phyloP scores from a whole-genome alignment of 2,329 filamentous ascomycete species.

The Hypoxylon rubiginosum region DNA sequence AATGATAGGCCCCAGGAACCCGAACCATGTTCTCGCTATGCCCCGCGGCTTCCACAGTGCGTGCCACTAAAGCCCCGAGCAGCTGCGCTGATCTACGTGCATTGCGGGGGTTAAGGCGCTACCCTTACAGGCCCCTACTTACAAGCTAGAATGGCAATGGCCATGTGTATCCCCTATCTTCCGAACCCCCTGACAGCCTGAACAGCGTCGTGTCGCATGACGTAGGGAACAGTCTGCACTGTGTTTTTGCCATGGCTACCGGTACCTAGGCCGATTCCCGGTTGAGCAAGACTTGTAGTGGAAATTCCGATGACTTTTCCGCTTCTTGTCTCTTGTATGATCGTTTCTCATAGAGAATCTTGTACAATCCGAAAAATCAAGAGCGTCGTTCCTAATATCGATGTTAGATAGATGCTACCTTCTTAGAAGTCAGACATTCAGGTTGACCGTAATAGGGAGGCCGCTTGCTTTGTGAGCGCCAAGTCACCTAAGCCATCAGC shows the following conservation, averaged over 20 bases:
- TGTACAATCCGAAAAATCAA: background rate
- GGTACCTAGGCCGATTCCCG: background rate
- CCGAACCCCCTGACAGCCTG: conserved; percentile 3
- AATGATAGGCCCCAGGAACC: conserved; percentile 19
- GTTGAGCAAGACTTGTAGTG: background rate
- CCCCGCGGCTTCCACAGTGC: conserved; percentile 14
- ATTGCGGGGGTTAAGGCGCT: conserved; percentile 27
- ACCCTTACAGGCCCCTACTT: conserved; percentile 5
- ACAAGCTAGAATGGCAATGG: background rate
- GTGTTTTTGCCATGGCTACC: background rate
- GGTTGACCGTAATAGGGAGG: no score
- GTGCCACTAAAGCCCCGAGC: background rate
- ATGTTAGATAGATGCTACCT: background rate
- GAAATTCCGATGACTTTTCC: no score
- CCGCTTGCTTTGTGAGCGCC: no score
- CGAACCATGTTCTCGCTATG: background rate
- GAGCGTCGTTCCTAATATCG: no score
- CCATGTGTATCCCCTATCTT: conserved; percentile 9
- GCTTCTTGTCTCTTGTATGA: no score
- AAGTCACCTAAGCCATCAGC: background rate
- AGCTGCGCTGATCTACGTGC: conserved; percentile 11
- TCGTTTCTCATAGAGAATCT: no score
- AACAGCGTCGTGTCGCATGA: conserved; percentile 21
- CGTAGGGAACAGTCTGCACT: conserved; percentile 14
- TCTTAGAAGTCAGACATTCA: background rate